Base-by-base conservation (phyloP, 306 rosid species). In the Mucuna pruriens region DNA sequence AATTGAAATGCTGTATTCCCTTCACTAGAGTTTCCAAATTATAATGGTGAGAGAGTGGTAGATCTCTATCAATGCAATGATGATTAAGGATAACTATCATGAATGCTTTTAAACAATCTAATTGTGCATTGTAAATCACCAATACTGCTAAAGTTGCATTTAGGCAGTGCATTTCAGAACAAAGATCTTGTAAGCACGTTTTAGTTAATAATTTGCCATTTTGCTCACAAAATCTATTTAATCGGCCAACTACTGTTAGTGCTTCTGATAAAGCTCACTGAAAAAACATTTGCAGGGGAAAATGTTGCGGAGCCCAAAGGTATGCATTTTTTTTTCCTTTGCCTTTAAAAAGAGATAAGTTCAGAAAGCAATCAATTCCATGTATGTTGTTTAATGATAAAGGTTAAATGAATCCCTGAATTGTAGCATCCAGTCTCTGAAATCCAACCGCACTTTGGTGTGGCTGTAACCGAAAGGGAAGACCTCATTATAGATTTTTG, bases 381-480 rank as follows among this genome's bases (percentile, higher is more conserved):
- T 85, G 20, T 40, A 77, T 23, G 52, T 39, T 79, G 17, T 65
- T 79, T 74, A 72, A 55, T 67, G 44, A 70, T 46, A 77, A 84
- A 78, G 42, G 66, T 19, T 77, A 26, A 85, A 82, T 74, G 75
- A 36, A 84, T 86, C 86, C 87, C 87, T 77, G 75, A 87, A 87
- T 77, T 86, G 60, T 1, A 77, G 89, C 87, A 86, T 78, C 83
- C 6, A 68, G 72, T 26, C 84, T 63, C 80, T 61, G 73, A 82
- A 82, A 74, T 75, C 80, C 82, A 82, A 79, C 84, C 82, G 72
- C 82, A 84, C 79, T 86, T 64, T 63, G 89, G 83, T 75, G 79
- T 69, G 6, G 69, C 48, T 83, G 90, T 82, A 77, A 80, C 85
- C 76, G 15, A 84, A 84, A 87, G 87, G 23, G 39, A 77, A 66